phyloP scores from a whole-genome alignment of 2,329 filamentous ascomycete genomes.

The Fusarium gaditjirri region DNA sequence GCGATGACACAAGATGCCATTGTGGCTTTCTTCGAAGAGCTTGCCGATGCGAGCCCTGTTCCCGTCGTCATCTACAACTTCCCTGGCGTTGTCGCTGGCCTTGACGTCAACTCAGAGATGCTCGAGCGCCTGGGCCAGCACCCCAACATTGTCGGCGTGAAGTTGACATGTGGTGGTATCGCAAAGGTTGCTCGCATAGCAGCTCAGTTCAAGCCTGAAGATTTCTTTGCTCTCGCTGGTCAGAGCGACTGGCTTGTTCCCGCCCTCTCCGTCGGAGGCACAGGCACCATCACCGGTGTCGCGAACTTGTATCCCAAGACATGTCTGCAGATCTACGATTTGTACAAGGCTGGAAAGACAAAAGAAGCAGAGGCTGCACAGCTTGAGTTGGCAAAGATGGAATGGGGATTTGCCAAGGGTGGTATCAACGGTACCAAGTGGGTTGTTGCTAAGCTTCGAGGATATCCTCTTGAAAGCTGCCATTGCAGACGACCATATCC shows the following conservation, averaged over 20 bases:
- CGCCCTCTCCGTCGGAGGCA: slow-evolving; percentile 66
- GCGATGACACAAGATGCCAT: slow-evolving; percentile 70
- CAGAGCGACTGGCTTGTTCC: slow-evolving; percentile 78
- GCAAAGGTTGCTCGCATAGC: slow-evolving; percentile 74
- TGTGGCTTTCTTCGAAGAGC: slow-evolving; percentile 69
- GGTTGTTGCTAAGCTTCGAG: slow-evolving; percentile 64
- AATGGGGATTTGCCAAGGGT: slow-evolving; percentile 67
- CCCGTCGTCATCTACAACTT: slow-evolving; percentile 80
- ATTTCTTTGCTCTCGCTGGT: slow-evolving; percentile 74
- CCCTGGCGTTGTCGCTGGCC: slow-evolving; percentile 72
- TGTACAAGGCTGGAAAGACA: slow-evolving; percentile 58
- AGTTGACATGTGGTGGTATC: slow-evolving; percentile 79
- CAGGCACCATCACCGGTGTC: slow-evolving; percentile 71
- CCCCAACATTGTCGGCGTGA: slow-evolving; percentile 75
- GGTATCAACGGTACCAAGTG: slow-evolving; percentile 71
- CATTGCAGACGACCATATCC: slow-evolving; percentile 67
- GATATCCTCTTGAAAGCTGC: slow-evolving; percentile 61
- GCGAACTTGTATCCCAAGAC: slow-evolving; percentile 71
- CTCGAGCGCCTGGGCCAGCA: slow-evolving; percentile 68
- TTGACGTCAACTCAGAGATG: slow-evolving; percentile 75
- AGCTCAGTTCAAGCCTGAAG: slow-evolving; percentile 59
- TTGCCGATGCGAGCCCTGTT: slow-evolving; percentile 66
- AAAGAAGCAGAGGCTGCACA: slow-evolving; percentile 61
- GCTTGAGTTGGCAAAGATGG: slow-evolving; percentile 61
- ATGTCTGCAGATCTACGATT: slow-evolving; percentile 61